Evolutionary conservation across 2,329 filamentous ascomycete genomes (phyloP).

Genomic region (Coniochaeta prunicola): DNA sequence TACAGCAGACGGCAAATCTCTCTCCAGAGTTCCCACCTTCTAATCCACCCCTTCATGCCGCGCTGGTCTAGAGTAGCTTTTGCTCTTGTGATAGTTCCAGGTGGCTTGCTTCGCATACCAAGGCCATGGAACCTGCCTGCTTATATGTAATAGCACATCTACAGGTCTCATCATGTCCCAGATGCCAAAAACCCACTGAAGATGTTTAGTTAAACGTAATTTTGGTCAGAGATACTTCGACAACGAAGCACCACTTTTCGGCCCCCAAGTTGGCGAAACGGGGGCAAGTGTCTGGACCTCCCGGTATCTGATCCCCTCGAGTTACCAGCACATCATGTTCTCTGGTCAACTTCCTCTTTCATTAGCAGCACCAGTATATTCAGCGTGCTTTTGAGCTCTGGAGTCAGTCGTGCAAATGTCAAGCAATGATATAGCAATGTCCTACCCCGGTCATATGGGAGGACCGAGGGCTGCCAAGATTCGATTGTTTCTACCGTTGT

Average conservation of each 20-base stretch:
- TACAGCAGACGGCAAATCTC: not conserved
- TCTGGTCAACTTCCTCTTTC: not conserved
- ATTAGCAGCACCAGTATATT: not conserved
- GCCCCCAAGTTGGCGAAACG: not conserved
- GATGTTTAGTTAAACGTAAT: not conserved
- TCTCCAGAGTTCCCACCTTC: not conserved
- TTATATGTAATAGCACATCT: too few species aligned
- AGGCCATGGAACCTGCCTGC: too few species aligned
- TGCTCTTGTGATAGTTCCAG: too few species aligned
- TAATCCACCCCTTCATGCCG: too few species aligned
- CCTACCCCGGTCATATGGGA: not conserved
- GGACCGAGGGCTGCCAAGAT: not conserved
- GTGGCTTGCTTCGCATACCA: too few species aligned
- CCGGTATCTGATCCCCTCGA: not conserved
- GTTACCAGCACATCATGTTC: not conserved
- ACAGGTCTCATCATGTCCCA: not conserved
- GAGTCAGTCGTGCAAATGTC: not conserved
- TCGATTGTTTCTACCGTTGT: not conserved
- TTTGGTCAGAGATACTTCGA: not conserved
- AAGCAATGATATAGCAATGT: not conserved
- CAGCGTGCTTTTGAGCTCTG: not conserved
- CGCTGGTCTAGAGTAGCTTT: too few species aligned
- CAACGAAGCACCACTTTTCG: not conserved
- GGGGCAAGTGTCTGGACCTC: not conserved
- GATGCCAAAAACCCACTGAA: not conserved